Conservation (phyloP, 2,329 filamentous ascomycete species). For the Pseudogymnoascus sp. region DNA sequence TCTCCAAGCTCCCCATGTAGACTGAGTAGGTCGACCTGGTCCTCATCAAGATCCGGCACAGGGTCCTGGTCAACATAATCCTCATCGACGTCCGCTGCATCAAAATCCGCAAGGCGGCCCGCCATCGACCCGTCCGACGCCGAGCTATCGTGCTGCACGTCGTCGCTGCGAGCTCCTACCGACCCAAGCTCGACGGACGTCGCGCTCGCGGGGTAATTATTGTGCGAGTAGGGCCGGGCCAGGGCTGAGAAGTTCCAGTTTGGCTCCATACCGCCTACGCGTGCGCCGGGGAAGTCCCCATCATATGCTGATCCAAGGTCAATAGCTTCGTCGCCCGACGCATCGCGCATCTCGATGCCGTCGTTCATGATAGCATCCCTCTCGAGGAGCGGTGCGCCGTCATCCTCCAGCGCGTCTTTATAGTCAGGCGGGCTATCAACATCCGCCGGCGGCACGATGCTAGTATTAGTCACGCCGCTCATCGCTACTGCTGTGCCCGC, state of each 20-base stretch:
- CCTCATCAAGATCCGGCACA: constrained; percentile 23
- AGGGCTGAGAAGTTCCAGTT: constrained; percentile 18
- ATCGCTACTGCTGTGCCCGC: constrained; percentile 16
- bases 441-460: background rate
- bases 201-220: background rate
- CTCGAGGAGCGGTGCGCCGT: constrained; percentile 15
- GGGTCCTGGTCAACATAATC: constrained; percentile 20
- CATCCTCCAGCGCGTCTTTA: constrained; percentile 17
- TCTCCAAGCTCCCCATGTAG: constrained; percentile 16
- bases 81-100: constrained; percentile 16
- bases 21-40: constrained; percentile 14
- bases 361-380: constrained; percentile 16
- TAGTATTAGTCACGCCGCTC: background rate
- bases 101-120: constrained; percentile 22
- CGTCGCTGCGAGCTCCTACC: constrained; percentile 19
- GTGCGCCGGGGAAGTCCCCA: background rate
- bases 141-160: constrained; percentile 24
- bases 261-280: background rate
- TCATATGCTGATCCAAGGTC: constrained; percentile 16
- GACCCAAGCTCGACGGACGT: background rate
- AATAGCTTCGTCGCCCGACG: constrained; percentile 20
- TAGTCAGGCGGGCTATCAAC: constrained; percentile 18
- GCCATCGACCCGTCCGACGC: constrained; percentile 17
- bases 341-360: constrained; percentile 13
- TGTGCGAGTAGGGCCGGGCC: background rate